Percentiles rank a stretch among this genome's conserved stretches.
Conservation (phyloP, 73 alveolate genomes). For the Paramecium octaurelia region DNA sequence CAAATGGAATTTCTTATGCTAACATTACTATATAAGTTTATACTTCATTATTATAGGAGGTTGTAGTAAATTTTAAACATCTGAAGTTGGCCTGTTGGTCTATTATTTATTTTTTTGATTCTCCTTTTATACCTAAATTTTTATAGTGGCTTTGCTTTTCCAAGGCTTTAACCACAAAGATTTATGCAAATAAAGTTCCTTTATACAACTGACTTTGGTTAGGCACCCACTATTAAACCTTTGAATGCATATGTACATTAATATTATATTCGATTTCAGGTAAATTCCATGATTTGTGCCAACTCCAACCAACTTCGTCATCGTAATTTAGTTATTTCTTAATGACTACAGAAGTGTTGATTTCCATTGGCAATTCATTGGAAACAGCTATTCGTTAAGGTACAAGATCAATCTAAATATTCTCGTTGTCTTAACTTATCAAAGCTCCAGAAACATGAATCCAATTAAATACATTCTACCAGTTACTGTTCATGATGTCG, state of each 20-base stretch:
- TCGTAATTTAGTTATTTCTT: conserved; percentile 26
- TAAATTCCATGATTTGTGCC: conserved; percentile 79
- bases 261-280: conserved; percentile 64
- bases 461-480: neutral
- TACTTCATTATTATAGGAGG: conserved; percentile 71
- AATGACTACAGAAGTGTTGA: neutral
- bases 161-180: neutral
- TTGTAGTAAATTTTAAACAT: conserved; percentile 68
- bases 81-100: conserved; percentile 54
- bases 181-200: neutral
- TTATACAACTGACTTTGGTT: neutral
- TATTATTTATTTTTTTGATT: conserved; percentile 44
- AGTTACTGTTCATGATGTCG: neutral
- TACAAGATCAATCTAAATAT: neutral
- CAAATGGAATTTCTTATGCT: conserved; percentile 50
- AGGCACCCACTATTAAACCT: neutral
- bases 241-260: conserved; percentile 39
- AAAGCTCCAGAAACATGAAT: neutral
- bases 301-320: conserved; percentile 52
- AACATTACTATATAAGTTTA: neutral
- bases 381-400: neutral
- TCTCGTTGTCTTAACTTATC: neutral
- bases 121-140: conserved; percentile 67
- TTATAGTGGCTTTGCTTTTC: neutral
- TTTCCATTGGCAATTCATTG: neutral